A percentile compares a stretch with the other conserved stretches of the same genome.
These are phyloP conservation scores for Dipodascopsis uninucleata DNA, from an alignment of 805 yeast genomes.

Conservation along the genomic window DNA sequence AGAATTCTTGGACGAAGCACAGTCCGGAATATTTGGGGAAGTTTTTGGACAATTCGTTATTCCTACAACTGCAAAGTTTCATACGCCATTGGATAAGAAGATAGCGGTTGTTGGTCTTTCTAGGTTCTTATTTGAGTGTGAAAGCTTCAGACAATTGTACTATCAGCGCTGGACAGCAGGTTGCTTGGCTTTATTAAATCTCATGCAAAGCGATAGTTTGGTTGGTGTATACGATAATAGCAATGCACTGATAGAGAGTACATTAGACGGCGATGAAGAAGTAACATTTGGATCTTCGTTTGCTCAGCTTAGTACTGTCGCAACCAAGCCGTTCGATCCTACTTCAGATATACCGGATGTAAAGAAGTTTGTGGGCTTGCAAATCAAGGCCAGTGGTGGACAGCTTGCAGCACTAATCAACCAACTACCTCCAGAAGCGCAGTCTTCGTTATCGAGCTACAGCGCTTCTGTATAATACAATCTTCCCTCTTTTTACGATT, in stretches of 20 bases:
- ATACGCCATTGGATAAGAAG: slow-evolving; percentile 45
- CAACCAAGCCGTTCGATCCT: slow-evolving; percentile 67
- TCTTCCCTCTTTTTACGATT: too few species aligned
- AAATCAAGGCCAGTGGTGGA: not conserved
- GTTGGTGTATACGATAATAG: slow-evolving; percentile 17
- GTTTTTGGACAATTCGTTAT: slow-evolving; percentile 36
- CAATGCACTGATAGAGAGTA: slow-evolving; percentile 40
- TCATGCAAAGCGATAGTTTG: slow-evolving; percentile 12
- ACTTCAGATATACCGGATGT: slow-evolving; percentile 38
- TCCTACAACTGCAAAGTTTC: slow-evolving; percentile 38
- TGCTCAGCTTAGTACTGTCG: slow-evolving; percentile 66
- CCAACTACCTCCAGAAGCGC: slow-evolving; percentile 1
- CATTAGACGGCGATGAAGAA: slow-evolving; percentile 46
- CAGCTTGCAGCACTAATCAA: not conserved
- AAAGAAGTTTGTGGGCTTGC: slow-evolving; percentile 7
- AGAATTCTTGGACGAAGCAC: slow-evolving; percentile 68
- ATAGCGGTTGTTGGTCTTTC: slow-evolving; percentile 49
- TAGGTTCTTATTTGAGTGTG: slow-evolving; percentile 41
- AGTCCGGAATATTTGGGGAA: slow-evolving; percentile 42
- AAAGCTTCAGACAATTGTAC: slow-evolving; percentile 44
- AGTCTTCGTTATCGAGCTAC: too few species aligned
- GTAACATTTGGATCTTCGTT: slow-evolving; percentile 83
- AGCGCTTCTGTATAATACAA: too few species aligned
- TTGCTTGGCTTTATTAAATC: slow-evolving; percentile 7
- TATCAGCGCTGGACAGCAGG: slow-evolving; percentile 38